Conservation (phyloP, 2,329 filamentous ascomycete species). For the Diaporthe australafricana region DNA sequence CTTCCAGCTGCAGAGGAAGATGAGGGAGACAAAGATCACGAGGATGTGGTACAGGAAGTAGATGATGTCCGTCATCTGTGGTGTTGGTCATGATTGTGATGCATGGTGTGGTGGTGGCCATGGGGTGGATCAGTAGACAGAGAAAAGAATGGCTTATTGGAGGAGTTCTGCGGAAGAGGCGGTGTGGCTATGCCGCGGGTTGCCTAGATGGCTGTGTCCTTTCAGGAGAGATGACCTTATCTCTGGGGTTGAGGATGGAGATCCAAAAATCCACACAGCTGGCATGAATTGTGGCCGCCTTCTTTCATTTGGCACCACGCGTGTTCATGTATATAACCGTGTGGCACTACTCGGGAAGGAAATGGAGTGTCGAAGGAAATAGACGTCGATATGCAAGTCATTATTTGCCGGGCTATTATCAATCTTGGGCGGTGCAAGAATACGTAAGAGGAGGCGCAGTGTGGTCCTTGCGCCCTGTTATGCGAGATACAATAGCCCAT, state of each 20-base stretch:
- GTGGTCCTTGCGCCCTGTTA: not conserved
- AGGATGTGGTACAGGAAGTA: conserved; percentile 66
- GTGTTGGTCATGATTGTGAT: not conserved
- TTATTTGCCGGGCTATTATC: not conserved
- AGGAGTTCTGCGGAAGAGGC: not conserved
- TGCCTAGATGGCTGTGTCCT: not conserved
- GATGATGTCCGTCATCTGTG: not conserved
- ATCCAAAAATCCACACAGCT: conserved; percentile 10
- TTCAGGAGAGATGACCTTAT: not conserved
- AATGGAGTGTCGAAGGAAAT: not conserved
- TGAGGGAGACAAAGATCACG: conserved; percentile 62
- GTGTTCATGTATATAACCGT: conserved; percentile 30
- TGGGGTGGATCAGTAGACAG: not conserved
- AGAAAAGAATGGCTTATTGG: not conserved
- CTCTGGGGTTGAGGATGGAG: conserved; percentile 13
- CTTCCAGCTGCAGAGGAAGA: conserved; percentile 78
- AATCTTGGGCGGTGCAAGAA: not conserved
- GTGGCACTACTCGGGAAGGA: not conserved
- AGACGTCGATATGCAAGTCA: conserved; percentile 2
- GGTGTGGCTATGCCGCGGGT: not conserved
- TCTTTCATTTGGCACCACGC: conserved; percentile 5
- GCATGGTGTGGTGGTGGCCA: not conserved
- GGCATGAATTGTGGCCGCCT: conserved; percentile 11
- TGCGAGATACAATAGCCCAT: no score
- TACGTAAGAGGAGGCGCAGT: not conserved